Evolutionary conservation across 208 protist species (phyloP).

Genomic region (Leishmania guyanensis): DNA sequence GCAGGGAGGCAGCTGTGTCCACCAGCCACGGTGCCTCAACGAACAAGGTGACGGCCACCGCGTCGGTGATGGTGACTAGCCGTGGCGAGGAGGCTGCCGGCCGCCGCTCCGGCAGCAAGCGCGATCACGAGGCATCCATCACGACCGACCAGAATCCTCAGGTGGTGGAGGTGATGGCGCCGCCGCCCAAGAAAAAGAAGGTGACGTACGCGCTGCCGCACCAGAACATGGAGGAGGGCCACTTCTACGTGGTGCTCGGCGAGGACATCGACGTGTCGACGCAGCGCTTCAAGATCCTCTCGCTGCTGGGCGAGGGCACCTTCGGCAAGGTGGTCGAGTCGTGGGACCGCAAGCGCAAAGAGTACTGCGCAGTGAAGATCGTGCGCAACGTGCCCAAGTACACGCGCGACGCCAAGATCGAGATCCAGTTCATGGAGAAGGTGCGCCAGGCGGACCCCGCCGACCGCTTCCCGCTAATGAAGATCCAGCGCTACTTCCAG

Average conservation of each 20-base stretch:
- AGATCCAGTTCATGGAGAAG: slow-evolving; percentile 88
- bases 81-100: no score
- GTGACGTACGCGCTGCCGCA: slow-evolving; percentile 81
- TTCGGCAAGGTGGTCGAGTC: slow-evolving; percentile 91
- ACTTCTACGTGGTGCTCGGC: slow-evolving; percentile 91
- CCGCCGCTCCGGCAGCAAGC: no score
- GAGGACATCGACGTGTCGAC: slow-evolving; percentile 89
- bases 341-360: slow-evolving; percentile 87
- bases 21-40: no score
- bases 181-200: slow-evolving; percentile 74
- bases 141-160: slow-evolving; percentile 1
- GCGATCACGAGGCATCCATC: no score
- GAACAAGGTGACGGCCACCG: no score
- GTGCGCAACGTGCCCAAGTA: slow-evolving; percentile 87
- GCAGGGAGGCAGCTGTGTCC: no score
- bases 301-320: slow-evolving; percentile 85
- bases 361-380: slow-evolving; percentile 91
- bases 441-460: slow-evolving; percentile 61
- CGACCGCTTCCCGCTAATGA: slow-evolving; percentile 79
- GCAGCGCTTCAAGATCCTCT: slow-evolving; percentile 90
- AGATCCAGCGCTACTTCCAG: slow-evolving; percentile 83
- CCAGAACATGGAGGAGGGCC: slow-evolving; percentile 89
- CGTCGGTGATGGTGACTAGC: no score
- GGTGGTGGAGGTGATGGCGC: slow-evolving; percentile 43
- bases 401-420: slow-evolving; percentile 85